Evolutionary conservation across 2,329 filamentous ascomycete species (phyloP), one percentile per base, ranked within the genome.

Genomic region (Whalleya microplaca): DNA sequence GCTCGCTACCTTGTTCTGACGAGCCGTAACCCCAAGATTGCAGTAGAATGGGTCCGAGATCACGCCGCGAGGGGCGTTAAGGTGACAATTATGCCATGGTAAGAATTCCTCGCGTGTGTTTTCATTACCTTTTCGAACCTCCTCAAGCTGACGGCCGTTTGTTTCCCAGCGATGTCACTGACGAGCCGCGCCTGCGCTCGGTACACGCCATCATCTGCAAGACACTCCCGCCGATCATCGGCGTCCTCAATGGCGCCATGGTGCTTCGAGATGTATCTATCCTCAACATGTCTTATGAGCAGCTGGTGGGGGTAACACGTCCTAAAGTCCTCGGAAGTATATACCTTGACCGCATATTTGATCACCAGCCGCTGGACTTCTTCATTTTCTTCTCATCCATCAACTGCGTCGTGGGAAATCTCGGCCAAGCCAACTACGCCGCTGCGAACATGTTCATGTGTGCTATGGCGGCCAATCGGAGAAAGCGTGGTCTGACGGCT

Each of bases 371-470:
- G 9, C 23, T 27, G 9, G 23, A 77, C 62, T 75, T 78, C 63
- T 75, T 76, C 59, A 48, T 75, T 23, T 62, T 73, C 55, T 66
- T 68, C 19, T 68, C 62, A 19, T 75, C 73, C 6, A 63, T 67
- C 69, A 0, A 68, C 65, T 5, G 58, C 23, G 9, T 67, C 12
- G 50, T 70, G 5, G 74, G 71, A 2, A 67, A 63, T 8, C 57
- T 66, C 2, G 66, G 62, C 0, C 73, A 77, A 47, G 64, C 64
- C 37, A 73, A 73, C 49, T 77, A 77, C 53, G 59, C 58, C 37
- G 70, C 70, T 1, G 73, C 64, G 12, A 76, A 75, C 60, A 63
- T 59, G 29, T 72, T 64, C 58, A 62, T 73, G 10, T 73, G 75
- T 45, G 55, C 64, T 6, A 58, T 74, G 2, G 62, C 67, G 1